Conservation (phyloP, 2,329 filamentous ascomycete species). For the Paradendryphiella salina region DNA sequence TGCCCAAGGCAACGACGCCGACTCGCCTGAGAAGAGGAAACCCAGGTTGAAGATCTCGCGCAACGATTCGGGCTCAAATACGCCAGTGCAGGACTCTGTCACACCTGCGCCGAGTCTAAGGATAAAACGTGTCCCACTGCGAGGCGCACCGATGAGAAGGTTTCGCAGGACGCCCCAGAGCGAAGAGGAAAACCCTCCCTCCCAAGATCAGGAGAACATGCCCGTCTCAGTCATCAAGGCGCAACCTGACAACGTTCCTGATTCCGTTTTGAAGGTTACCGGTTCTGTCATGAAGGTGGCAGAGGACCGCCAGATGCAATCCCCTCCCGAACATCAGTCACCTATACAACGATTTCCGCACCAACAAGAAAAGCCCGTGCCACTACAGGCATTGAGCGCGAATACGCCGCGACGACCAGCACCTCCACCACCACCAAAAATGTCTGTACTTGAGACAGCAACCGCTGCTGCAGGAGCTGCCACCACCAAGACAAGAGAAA, state of each 20-base stretch:
- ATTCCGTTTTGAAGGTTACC: slow-evolving; percentile 38
- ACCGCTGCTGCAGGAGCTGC: slow-evolving; percentile 81
- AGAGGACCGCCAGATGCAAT: slow-evolving; percentile 29
- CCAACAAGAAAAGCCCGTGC: slow-evolving; percentile 51
- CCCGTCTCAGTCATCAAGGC: slow-evolving; percentile 39
- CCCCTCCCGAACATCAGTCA: slow-evolving; percentile 31
- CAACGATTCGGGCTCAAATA: slow-evolving; percentile 40
- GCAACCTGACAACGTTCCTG: slow-evolving; percentile 33
- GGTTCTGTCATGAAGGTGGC: slow-evolving; percentile 44
- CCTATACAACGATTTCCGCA: slow-evolving; percentile 45
- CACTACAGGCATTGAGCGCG: slow-evolving; percentile 59
- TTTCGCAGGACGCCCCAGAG: slow-evolving; percentile 47
- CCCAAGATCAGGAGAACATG: slow-evolving; percentile 84
- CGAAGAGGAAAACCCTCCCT: slow-evolving; percentile 45
- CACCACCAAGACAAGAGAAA: slow-evolving; percentile 68
- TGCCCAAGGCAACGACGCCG: slow-evolving; percentile 50
- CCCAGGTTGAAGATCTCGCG: slow-evolving; percentile 47
- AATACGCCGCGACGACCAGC: slow-evolving; percentile 79
- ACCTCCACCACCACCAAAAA: slow-evolving; percentile 84
- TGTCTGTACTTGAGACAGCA: slow-evolving; percentile 92
- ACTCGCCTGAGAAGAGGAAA: slow-evolving; percentile 45
- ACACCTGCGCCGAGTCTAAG: slow-evolving; percentile 48
- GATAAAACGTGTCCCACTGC: slow-evolving; percentile 46
- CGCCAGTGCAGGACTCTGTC: slow-evolving; percentile 45
- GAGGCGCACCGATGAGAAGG: slow-evolving; percentile 47